Evolutionary conservation across 2,329 filamentous ascomycete genomes (phyloP), one percentile per base, ranked within the genome.

Genomic region (Microdochium paspali): DNA sequence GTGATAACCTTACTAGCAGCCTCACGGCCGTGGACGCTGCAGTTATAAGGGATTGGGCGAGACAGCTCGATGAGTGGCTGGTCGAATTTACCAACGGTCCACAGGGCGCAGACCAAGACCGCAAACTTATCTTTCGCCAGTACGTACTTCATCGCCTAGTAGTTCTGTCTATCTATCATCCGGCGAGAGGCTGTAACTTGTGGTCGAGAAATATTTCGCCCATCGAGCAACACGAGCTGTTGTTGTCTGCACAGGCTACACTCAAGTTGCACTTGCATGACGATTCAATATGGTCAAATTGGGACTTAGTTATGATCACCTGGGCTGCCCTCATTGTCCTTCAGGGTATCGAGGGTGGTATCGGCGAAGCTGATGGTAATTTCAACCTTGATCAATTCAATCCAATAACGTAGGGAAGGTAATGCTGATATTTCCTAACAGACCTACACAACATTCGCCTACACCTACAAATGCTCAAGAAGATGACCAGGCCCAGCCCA

Each of bases 311-410:
- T 20, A 66, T 71, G 52, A 71, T 71, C 45, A 69, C 67, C 0
- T 70, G 67, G 67, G 67, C 68, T 5, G 66, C 67, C 2, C 53
- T 70, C 9, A 66, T 70, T n/a, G 66, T 70, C 1, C 53, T 71
- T 1, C 67, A 70, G 49, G 68, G 62, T 2, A 57, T 68, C 3
- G 64, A 69, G 48, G 66, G 64, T 1, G 66, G 66, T 0, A 62
- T 65, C 10, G 65, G 65, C 0, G 66, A 70, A 46, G 50, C 57
- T 2, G 64, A 67, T 24, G 65, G 65, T 67, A 52, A 54, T 54
- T 43, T 12, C 1, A 31, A 2, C 12, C 12, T 40, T 15, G 13
- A 18, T 20, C 12, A 5, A 21, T 21, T 10, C 35, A 20, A 7
- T 5, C 10, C 18, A 40, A n/a, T 40, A 28, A 28, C 26, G 26